These are phyloP conservation scores for Penicillium soppii DNA, from an alignment of 495 filamentous ascomycete genomes.

Conservation along the genomic window DNA sequence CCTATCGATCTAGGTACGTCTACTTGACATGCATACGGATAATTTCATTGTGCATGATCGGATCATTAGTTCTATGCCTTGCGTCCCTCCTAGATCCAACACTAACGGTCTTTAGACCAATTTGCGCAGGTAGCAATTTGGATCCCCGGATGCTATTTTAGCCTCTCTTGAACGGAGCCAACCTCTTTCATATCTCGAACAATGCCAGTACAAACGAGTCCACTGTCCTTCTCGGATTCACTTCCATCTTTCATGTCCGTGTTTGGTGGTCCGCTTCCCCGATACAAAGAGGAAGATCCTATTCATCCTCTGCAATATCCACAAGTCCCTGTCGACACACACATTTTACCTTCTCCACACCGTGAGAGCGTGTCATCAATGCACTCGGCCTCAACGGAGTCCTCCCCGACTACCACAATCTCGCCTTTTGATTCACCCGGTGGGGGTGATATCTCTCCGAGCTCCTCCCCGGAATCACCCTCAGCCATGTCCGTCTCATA, in stretches of 20 bases:
- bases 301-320: slow-evolving; percentile 29
- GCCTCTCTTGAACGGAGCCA: slow-evolving; percentile 18
- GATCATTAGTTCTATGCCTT: slow-evolving; percentile 28
- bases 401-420: slow-evolving; percentile 93
- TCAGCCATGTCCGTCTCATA: slow-evolving; percentile 53
- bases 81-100: slow-evolving; percentile 24
- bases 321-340: slow-evolving; percentile 35
- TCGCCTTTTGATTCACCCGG: slow-evolving; percentile 88
- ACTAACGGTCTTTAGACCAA: slow-evolving; percentile 33
- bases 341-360: slow-evolving; percentile 34
- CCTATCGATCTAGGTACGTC: too few relatives aligned
- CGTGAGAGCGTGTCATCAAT: slow-evolving; percentile 63
- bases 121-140: slow-evolving; percentile 50
- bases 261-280: slow-evolving; percentile 44
- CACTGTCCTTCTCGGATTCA: slow-evolving; percentile 55
- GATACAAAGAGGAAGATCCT: slow-evolving; percentile 33
- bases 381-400: slow-evolving; percentile 82
- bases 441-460: slow-evolving; percentile 85
- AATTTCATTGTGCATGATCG: slow-evolving; percentile 16
- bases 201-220: slow-evolving; percentile 50
- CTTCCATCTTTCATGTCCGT: slow-evolving; percentile 74
- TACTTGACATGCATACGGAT: slow-evolving; percentile 13
- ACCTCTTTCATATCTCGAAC: slow-evolving; percentile 17
- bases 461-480: slow-evolving; percentile 88
- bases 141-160: slow-evolving; percentile 22